These are phyloP conservation scores for Lyophyllum atratum DNA, from an alignment of 768 basidiomycete genomes.

Conservation along the genomic window DNA sequence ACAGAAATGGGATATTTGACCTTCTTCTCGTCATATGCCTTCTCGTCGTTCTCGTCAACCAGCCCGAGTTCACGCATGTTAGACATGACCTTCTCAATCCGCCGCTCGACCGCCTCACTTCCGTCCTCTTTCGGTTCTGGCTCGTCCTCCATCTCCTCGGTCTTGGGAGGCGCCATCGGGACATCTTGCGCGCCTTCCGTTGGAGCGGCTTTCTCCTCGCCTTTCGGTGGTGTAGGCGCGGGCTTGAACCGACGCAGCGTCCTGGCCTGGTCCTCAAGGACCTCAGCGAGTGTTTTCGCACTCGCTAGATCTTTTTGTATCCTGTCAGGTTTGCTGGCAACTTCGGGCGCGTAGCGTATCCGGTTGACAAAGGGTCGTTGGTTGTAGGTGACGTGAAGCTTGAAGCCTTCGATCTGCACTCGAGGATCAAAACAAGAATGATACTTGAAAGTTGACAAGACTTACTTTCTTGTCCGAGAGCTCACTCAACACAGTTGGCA, in stretches of 20 bases:
- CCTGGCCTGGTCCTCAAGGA: conserved; percentile 73
- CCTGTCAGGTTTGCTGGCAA: conserved; percentile 78
- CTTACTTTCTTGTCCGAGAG: conserved; percentile 84
- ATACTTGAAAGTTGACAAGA: not conserved
- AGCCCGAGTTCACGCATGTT: conserved; percentile 68
- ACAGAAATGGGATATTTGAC: conserved; percentile 36
- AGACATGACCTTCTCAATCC: conserved; percentile 74
- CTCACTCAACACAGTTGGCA: conserved; percentile 68
- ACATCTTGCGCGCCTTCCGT: conserved; percentile 19
- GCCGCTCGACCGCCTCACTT: conserved; percentile 79
- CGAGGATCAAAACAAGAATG: not conserved
- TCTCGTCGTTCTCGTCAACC: conserved; percentile 62
- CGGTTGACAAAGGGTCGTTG: conserved; percentile 76
- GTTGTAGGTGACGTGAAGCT: conserved; percentile 86
- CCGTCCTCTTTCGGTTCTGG: conserved; percentile 63
- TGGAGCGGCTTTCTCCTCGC: conserved; percentile 27
- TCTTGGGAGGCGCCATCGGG: conserved; percentile 31
- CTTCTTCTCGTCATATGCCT: conserved; percentile 69
- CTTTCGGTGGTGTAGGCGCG: conserved; percentile 27
- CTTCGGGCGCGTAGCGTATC: conserved; percentile 79
- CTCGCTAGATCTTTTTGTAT: conserved; percentile 81
- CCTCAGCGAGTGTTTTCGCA: conserved; percentile 67
- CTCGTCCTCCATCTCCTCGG: conserved; percentile 49
- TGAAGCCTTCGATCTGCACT: conserved; percentile 89
- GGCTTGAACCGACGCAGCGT: conserved; percentile 48